Conservation (phyloP, 495 filamentous ascomycete species). For the Polyplosphaeria fusca region DNA sequence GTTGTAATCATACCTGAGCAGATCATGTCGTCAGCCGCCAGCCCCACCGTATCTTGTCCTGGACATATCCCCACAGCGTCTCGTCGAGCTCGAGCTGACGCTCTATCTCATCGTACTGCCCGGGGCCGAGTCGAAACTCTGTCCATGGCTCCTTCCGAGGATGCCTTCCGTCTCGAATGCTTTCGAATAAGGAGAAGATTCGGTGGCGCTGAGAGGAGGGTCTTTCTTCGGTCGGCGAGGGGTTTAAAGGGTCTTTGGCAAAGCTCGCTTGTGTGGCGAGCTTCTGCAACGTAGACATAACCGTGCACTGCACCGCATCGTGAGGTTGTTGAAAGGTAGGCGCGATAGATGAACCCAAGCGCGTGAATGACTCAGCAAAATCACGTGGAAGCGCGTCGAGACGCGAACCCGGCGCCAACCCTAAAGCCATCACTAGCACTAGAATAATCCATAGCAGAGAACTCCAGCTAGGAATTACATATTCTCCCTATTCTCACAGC, state of each 20-base stretch:
- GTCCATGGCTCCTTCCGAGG: conserved; percentile 17
- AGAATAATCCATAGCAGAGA: too few species aligned
- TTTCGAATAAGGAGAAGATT: conserved; percentile 30
- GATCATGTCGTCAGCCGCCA: not conserved
- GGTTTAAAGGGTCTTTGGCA: conserved; percentile 23
- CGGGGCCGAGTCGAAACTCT: conserved; percentile 21
- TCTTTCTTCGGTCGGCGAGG: conserved; percentile 29
- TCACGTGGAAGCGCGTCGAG: too few species aligned
- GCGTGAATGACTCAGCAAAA: too few species aligned
- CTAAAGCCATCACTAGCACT: too few species aligned
- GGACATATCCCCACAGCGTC: conserved; percentile 14
- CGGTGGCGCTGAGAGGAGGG: conserved; percentile 23
- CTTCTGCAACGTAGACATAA: conserved; percentile 16
- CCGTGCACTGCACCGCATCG: too few species aligned
- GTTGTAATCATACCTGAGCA: conserved; percentile 7
- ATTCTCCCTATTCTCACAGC: too few species aligned
- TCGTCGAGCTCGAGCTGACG: conserved; percentile 19
- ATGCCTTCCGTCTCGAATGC: conserved; percentile 17
- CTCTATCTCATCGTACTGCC: conserved; percentile 32
- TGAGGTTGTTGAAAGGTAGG: too few species aligned
- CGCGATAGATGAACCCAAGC: too few species aligned
- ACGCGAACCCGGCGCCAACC: too few species aligned
- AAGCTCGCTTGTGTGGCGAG: conserved; percentile 24
- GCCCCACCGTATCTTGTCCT: conserved; percentile 15
- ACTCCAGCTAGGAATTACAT: too few species aligned